These are phyloP conservation scores for Bryoglossum gracile DNA, from an alignment of 495 filamentous ascomycete species.

Conservation along the genomic window DNA sequence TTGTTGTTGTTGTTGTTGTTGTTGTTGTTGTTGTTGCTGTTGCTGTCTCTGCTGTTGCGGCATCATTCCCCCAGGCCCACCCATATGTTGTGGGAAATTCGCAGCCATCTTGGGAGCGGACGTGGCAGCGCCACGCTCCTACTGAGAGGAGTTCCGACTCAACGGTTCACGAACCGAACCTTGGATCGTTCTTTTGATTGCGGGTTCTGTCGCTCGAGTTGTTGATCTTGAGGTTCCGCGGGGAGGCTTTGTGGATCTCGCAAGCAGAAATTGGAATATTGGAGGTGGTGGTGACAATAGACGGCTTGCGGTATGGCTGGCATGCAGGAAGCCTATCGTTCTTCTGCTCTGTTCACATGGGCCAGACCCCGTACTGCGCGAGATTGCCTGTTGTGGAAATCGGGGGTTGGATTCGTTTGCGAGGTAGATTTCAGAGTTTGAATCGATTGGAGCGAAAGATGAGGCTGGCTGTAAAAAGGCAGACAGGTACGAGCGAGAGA, in stretches of 20 bases:
- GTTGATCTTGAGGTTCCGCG: too few relatives aligned
- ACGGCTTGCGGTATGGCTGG: constrained; percentile 19
- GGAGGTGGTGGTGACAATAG: constrained; percentile 15
- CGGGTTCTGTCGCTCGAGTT: too few relatives aligned
- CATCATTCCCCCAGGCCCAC: constrained; percentile 20
- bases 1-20: too few relatives aligned
- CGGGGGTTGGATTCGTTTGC: constrained; percentile 14
- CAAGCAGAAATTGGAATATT: neutral
- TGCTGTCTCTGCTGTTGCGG: too few relatives aligned
- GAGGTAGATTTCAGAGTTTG: constrained; percentile 10
- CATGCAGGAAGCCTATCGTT: constrained; percentile 15
- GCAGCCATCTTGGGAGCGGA: constrained; percentile 17
- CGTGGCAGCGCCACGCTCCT: constrained; percentile 23
- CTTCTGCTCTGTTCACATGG: constrained; percentile 20
- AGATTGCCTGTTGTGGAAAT: constrained; percentile 8
- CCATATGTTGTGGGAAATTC: constrained; percentile 25
- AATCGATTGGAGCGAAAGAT: constrained; percentile 9
- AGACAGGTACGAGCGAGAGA: constrained; percentile 7
- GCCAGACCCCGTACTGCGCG: constrained; percentile 19
- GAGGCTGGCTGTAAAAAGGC: constrained; percentile 12
- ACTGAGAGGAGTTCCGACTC: constrained; percentile 10
- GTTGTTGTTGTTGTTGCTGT: too few relatives aligned
- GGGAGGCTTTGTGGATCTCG: neutral
- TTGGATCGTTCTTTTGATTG: neutral
- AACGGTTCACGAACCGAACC: constrained; percentile 11